Base-by-base conservation (phyloP, 1,139 yeast genomes). In the Yamadazyma triangularis region DNA sequence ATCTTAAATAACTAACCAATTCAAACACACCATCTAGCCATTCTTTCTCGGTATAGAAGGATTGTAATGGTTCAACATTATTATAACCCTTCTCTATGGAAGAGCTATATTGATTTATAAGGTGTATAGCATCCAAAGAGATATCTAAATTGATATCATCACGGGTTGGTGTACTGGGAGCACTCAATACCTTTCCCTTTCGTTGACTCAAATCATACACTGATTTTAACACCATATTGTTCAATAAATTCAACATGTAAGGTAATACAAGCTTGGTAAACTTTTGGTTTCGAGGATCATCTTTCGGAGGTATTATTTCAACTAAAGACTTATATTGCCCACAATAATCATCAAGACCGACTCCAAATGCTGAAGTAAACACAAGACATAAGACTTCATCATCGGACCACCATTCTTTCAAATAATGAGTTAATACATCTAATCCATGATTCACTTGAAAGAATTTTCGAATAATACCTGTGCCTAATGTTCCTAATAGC, bases 371-470 rank as follows among this genome's bases (percentile, higher is more conserved):
- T 4, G 73, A 62, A 16, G 60, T 40, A 37, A 65, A 64, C 3
- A 73, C 44, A 5, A 54, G 37, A 14, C 58, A 47, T 3, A 65
- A 33, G 1, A 67, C 47, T 13, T 48, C 54, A 28, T 64, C 68
- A 36, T 65, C 63, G 16, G 49, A 41, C 77, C 81, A 74, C 67
- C 72, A 65, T 27, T 56, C 50, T 30, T 59, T 54, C 23, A 77
- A 47, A 24, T 60, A 59, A 34, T 59, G 69, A 0, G 77, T 63
- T 19, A 83, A 45, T 2, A 81, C 62, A 16, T 66, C 68, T 13
- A 77, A 51, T 0, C 91, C 91, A 39, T 58, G 60, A 32, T 74
- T 72, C 13, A 60, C 64, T 13, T 64, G 65, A 25, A 74, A 61
- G 45, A 83, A 81, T 18, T 67, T 53, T 21, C 57, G 64, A 29